phyloP scores from a whole-genome alignment of 768 basidiomycete genomes.

The Amanita jacksonii region DNA sequence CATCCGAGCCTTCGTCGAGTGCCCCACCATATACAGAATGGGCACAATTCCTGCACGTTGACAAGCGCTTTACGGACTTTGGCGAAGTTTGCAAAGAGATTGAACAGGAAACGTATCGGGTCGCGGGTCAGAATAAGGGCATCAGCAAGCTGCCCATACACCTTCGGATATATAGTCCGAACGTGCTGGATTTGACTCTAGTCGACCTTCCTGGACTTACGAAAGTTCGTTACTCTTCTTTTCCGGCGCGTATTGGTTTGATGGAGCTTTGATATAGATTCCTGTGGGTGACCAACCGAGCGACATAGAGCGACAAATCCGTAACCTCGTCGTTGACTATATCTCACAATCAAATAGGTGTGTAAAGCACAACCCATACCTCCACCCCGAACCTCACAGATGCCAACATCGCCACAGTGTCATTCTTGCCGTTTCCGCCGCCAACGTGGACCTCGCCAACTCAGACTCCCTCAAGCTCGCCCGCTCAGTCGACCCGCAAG shows the following conservation, averaged over 20 bases:
- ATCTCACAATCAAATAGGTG: constrained; percentile 96
- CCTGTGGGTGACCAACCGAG: constrained; percentile 96
- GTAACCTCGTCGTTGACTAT: constrained; percentile 89
- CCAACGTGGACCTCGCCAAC: constrained; percentile 98
- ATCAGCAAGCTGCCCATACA: constrained; percentile 95
- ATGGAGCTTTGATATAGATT: constrained; percentile 39
- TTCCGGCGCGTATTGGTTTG: too few species aligned
- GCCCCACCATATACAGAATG: constrained; percentile 66
- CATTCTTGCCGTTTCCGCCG: constrained; percentile 92
- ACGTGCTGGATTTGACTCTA: constrained; percentile 90
- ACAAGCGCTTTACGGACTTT: constrained; percentile 96
- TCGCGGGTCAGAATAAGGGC: constrained; percentile 98
- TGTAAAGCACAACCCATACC: neutral
- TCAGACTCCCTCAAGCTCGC: constrained; percentile 97
- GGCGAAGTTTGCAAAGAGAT: constrained; percentile 92
- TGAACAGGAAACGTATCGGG: constrained; percentile 93
- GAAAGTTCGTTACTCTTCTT: constrained; percentile 42
- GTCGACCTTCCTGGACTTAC: constrained; percentile 97
- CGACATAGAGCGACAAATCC: constrained; percentile 95
- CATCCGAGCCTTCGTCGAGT: constrained; percentile 34
- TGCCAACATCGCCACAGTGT: constrained; percentile 42
- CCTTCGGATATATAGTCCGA: constrained; percentile 89
- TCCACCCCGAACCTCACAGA: too few species aligned
- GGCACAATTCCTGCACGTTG: constrained; percentile 95
- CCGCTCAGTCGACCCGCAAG: constrained; percentile 90